Base-by-base conservation (phyloP, 768 basidiomycete genomes). In the Lactarius pseudohatsudake region DNA sequence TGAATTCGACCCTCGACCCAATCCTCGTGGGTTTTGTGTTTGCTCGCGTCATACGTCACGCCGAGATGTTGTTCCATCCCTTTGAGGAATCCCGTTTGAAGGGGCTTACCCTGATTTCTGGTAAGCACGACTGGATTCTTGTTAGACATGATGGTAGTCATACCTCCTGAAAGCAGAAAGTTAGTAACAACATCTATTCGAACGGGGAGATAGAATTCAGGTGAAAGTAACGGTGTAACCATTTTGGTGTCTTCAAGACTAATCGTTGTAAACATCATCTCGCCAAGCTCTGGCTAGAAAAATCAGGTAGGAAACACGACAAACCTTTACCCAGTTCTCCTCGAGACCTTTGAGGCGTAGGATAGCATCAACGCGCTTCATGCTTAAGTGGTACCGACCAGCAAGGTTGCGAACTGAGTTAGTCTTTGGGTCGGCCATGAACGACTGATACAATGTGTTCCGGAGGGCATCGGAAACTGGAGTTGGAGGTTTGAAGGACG, bases 191-290 rank as follows among this genome's bases (percentile, higher is more conserved):
- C 20, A 18, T 55, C 36, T 18, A 13, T 34, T 13, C n/a, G 13
- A 41, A 34, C 6, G 57, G n/a, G 36, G 72, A 64, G 63, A 72
- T 70, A 68, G 73, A 72, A 65, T 64, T 64, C 61, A 67, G 64
- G 67, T 54, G 55, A 61, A 66, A 67, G 65, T 64, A 70, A 62
- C 65, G 72, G 74, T 85, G 79, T 85, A 91, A 92, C 89, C 91
- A 91, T 84, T 78, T 75, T 69, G 69, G 69, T 72, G 88, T 92
- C 92, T 92, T 88, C 77, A 93, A 93, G 92, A 96, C 92, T 95
- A 96, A 96, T 95, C 94, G 83, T 77, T 69, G 57, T 83, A 77
- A 77, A 77, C 82, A 83, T 86, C 88, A 87, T 83, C 62, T 56
- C 43, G 71, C 56, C 72, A 69, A 68, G 68, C 60, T 32, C 59